Conservation (phyloP, 345 rosid species). For the Cardamine occulta region DNA sequence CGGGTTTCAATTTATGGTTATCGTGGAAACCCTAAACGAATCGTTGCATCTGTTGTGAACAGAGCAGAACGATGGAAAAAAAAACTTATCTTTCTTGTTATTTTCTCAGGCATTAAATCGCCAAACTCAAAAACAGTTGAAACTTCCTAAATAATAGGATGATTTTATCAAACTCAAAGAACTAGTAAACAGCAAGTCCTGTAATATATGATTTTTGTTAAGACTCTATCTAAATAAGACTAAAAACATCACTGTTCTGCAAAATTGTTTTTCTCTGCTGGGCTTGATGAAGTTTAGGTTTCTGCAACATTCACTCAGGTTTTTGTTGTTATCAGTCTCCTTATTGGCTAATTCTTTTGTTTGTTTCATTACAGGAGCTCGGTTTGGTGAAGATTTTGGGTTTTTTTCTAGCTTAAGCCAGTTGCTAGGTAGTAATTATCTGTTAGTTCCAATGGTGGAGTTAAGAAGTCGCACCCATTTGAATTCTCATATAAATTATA, state of each 20-base stretch:
- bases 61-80: too few species aligned
- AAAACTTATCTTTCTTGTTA: too few species aligned
- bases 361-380: slow-evolving; percentile 18
- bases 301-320: background rate
- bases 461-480: slow-evolving; percentile 52
- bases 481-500: slow-evolving; percentile 46
- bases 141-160: too few species aligned
- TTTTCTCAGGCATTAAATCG: too few species aligned
- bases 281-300: background rate
- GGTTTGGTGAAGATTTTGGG: background rate
- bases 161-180: too few species aligned
- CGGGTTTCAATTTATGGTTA: background rate
- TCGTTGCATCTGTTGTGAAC: too few species aligned
- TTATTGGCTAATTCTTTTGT: background rate
- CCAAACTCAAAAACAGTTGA: too few species aligned
- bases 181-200: too few species aligned
- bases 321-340: background rate
- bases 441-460: slow-evolving; percentile 51
- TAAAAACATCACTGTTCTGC: background rate
- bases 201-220: too few species aligned
- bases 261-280: background rate
- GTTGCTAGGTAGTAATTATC: background rate
- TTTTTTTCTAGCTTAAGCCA: background rate
- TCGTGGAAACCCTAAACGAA: background rate
- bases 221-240: too few species aligned